Percentiles rank a stretch among this genome's conserved stretches.
Conservation (phyloP, 225 moss, liverwort and hornwort species). For the Bryoerythrophyllum caledonicum region DNA sequence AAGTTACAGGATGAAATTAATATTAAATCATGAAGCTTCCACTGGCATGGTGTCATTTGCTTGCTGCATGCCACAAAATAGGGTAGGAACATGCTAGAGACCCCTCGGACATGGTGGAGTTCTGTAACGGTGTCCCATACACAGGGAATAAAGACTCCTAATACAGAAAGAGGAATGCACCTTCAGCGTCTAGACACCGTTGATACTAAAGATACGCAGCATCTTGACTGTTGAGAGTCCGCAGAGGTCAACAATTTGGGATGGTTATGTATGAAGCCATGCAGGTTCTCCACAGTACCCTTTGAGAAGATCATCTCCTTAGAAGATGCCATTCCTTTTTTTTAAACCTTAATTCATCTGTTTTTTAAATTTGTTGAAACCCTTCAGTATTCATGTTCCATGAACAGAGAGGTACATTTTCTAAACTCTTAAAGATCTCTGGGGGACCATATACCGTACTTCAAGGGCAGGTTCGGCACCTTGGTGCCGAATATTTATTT, state of each 20-base stretch:
- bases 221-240: constrained; percentile 8
- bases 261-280: not conserved
- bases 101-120: not conserved
- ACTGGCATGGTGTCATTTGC: not conserved
- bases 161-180: not conserved
- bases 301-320: not conserved
- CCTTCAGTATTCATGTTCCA: no score
- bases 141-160: not conserved
- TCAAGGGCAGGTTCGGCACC: no score
- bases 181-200: not conserved
- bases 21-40: not conserved
- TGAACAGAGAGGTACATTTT: no score
- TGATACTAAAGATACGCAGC: not conserved
- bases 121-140: not conserved
- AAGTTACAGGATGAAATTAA: no score
- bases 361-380: no score
- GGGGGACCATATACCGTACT: no score
- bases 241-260: not conserved
- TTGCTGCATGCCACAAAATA: not conserved
- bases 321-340: not conserved
- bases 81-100: not conserved
- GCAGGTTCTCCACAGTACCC: not conserved
- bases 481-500: no score
- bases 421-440: no score
- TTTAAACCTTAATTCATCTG: no score